Conservation (phyloP, 306 rosid species). For the Dryas alaskensis region DNA sequence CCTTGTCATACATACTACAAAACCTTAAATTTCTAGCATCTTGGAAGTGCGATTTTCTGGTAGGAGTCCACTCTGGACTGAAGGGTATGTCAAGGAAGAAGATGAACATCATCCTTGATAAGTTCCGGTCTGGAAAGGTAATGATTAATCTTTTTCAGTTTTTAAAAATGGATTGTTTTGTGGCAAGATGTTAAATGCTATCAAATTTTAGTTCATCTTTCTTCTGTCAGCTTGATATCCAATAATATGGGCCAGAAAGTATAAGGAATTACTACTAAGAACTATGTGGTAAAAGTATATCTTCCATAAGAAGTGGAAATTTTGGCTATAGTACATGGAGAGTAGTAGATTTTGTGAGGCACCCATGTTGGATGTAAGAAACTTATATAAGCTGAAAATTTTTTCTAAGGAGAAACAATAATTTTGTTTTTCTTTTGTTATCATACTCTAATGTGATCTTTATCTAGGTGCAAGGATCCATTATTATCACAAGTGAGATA, state of each 20-base stretch:
- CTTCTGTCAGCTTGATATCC: neutral
- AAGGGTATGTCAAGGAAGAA: conserved; percentile 77
- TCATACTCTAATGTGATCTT: neutral
- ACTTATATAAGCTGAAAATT: neutral
- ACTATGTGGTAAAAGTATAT: neutral
- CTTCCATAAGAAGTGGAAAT: neutral
- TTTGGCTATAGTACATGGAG: too few species aligned
- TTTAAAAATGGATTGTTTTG: conserved; percentile 9
- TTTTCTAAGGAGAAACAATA: neutral
- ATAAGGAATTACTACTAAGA: neutral
- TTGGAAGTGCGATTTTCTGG: conserved; percentile 81
- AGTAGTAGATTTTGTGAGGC: neutral
- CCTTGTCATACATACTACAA: conserved; percentile 68
- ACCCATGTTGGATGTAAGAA: neutral
- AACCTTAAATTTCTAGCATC: conserved; percentile 52
- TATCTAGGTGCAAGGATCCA: conserved; percentile 1
- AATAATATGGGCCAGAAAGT: neutral
- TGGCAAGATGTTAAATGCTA: neutral
- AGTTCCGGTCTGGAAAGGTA: conserved; percentile 89
- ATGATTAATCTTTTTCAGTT: neutral
- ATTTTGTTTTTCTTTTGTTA: neutral
- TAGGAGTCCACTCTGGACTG: conserved; percentile 74
- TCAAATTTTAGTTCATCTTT: neutral
- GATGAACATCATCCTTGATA: conserved; percentile 61
- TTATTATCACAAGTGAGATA: neutral